Conservation (phyloP, 1,284 basidiomycete species). For the Moniliophthora roreri region DNA sequence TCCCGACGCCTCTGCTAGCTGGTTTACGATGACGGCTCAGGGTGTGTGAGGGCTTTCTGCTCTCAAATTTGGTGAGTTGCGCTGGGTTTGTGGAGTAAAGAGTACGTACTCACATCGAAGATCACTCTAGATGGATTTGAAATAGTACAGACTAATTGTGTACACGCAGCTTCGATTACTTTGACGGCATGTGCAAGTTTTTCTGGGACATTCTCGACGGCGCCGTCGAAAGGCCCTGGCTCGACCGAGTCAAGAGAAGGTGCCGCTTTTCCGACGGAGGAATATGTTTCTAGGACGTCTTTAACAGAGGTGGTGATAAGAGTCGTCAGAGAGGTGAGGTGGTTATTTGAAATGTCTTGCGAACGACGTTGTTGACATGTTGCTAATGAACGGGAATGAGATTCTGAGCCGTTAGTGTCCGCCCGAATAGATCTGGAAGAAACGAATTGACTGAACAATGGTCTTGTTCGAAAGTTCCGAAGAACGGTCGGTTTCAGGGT, state of each 20-base stretch:
- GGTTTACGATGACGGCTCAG: slow-evolving; percentile 20
- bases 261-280: slow-evolving; percentile 6
- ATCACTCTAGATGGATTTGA: slow-evolving; percentile 22
- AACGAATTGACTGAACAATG: too few relatives aligned
- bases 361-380: too few relatives aligned
- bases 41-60: slow-evolving; percentile 13
- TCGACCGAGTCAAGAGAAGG: slow-evolving; percentile 17
- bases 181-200: slow-evolving; percentile 17
- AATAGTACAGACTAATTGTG: slow-evolving; percentile 21
- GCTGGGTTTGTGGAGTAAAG: background rate
- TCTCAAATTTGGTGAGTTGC: background rate
- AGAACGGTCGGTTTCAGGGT: too few relatives aligned
- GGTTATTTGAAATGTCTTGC: too few relatives aligned
- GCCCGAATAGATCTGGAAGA: too few relatives aligned
- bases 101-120: slow-evolving; percentile 22
- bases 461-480: too few relatives aligned
- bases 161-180: slow-evolving; percentile 24
- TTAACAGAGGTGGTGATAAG: slow-evolving; percentile 19
- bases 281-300: slow-evolving; percentile 17
- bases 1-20: slow-evolving; percentile 23
- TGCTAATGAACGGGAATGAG: too few relatives aligned
- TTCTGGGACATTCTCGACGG: slow-evolving; percentile 11
- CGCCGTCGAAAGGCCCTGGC: slow-evolving; percentile 17
- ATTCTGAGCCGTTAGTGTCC: too few relatives aligned
- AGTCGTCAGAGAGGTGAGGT: slow-evolving; percentile 6